Percentiles rank a stretch among this genome's conserved stretches.
Evolutionary conservation across 345 rosid genomes (phyloP).

Genomic region (Rhodomyrtus tomentosa): DNA sequence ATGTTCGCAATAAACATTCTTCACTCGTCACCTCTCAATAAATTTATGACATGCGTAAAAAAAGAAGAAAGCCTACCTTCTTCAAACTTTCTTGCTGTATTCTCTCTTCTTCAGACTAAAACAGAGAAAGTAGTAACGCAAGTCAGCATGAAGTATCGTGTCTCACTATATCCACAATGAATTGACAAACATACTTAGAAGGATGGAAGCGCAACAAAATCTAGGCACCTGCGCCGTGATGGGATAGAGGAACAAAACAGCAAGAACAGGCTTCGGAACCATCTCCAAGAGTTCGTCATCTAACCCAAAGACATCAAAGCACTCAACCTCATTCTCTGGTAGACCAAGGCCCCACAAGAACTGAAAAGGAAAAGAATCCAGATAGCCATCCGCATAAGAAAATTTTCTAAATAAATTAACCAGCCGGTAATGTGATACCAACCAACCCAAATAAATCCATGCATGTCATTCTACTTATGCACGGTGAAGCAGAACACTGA

Average conservation of each 20-base stretch:
- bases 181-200: background rate
- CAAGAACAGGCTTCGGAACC: slow-evolving; percentile 90
- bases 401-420: background rate
- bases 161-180: background rate
- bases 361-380: slow-evolving; percentile 22
- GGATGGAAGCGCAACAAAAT: background rate
- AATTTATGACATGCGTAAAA: background rate
- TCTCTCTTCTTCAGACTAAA: slow-evolving; percentile 80
- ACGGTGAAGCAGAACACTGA: background rate
- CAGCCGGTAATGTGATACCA: background rate
- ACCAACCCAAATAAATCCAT: background rate
- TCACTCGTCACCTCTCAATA: background rate
- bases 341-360: slow-evolving; percentile 89
- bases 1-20: background rate
- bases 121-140: background rate
- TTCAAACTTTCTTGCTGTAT: slow-evolving; percentile 37
- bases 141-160: background rate
- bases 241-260: slow-evolving; percentile 87
- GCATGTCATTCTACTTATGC: background rate
- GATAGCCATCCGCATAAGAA: background rate
- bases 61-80: slow-evolving; percentile 23
- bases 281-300: slow-evolving; percentile 77
- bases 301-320: slow-evolving; percentile 80
- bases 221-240: slow-evolving; percentile 55
- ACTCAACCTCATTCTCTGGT: slow-evolving; percentile 51